Base-by-base conservation (phyloP, 805 yeast species). In the Clavispora santaluciae region DNA sequence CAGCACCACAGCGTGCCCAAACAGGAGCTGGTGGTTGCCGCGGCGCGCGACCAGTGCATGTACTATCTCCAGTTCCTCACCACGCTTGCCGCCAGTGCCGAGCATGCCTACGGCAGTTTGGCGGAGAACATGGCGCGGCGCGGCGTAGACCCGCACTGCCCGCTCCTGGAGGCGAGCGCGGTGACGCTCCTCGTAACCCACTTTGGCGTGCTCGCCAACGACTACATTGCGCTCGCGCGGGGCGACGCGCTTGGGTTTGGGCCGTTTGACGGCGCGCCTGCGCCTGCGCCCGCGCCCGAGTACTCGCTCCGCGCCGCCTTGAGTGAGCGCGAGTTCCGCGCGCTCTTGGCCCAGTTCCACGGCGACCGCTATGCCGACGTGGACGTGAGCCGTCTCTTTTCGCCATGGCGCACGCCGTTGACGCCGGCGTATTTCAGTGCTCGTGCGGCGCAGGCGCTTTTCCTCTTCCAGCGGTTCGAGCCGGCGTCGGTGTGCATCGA, bases 31-130 rank as follows among this genome's bases (percentile, higher is more conserved):
- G 82, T 79, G 1, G 44, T 76, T 11, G 53, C 60, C 3, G 65
- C 74, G 5, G 72, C 85, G 2, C 72, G 73, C 50, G 44, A 70
- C n/a, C 93, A 85, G 61, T 79, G 81, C 3, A 69, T 70, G 60
- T 73, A 79, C 47, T 85, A 85, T 55, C 63, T 76, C 16, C 58
- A 66, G 31, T 68, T 84, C 7, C 54, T 57, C 18, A 25, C 33
- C 44, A 20, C 55, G 53, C 39, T 45, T 5, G 21, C 43, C 43
- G 17, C 41, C 20, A 42, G 56, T 31, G 48, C 56, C 2, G 33
- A 44, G 0, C 45, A 52, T 12, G 63, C 76, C 0, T 78, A 76
- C 53, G 41, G 58, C 1, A 66, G 70, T 48, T 54, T 79, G 22
- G 36, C 73, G 2, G 63, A 66, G 20, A 80, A 79, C 54, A 72